Evolutionary conservation across 106 monocot genomes (phyloP), one percentile per base, ranked within the genome.

Genomic region (Hemerocallis citrina): DNA sequence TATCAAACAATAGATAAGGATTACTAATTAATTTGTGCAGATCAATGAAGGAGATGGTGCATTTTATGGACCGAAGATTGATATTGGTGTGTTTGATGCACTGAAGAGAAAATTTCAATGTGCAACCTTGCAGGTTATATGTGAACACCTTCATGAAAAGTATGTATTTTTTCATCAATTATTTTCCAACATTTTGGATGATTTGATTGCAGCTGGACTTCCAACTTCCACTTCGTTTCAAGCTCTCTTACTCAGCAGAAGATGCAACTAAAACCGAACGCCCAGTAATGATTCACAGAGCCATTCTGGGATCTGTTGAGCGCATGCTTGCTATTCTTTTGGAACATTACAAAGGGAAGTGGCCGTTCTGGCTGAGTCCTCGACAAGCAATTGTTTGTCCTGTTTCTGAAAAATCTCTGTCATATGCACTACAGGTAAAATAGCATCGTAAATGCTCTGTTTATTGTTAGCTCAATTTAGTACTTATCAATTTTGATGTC

Each of bases 341-440:
- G 71, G 98, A 98, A 59, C 98, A 98, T 73, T 98, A 92, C 50
- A 98, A 88, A 66, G 98, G 98, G 49, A 98, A 98, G 68, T 98
- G 98, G 98, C 98, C 98, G 10, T 88, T 98, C 23, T 98, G 98
- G 98, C 74, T 98, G 34, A 98, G 98, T 67, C 98, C 98, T 75
- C 91, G 98, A 52, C 98, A 98, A 68, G 85, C 88, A 31, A 92
- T 98, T 57, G 92, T 98, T 64, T 92, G 88, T 43, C 82, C 92
- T 46, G 82, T 98, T 23, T 85, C 92, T 34, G 74, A 92, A 24
- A 88, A 82, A 70, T 77, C 81, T 42, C 75, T 76, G 27, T 52
- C 58, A 34, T 98, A 98, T 80, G 98, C 91, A 36, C 44, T 73
- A 58, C 69, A 84, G 84, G 96, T 90, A 86, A 36, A 12, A 8